phyloP scores from a whole-genome alignment of 2,329 filamentous ascomycete species.

The Neonectria hederae region DNA sequence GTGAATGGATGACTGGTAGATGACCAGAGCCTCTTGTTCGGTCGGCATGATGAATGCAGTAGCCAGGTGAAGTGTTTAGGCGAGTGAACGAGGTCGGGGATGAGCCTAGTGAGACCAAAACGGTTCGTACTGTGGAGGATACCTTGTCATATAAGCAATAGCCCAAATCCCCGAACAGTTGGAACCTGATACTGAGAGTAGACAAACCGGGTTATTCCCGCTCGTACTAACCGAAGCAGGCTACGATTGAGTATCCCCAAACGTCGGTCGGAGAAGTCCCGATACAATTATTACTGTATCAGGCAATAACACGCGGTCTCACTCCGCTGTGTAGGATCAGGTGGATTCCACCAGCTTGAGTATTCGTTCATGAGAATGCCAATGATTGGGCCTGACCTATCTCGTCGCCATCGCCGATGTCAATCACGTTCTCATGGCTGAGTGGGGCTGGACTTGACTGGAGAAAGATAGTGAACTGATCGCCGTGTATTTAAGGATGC shows the following conservation, averaged over 20 bases:
- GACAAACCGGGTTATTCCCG: slow-evolving; percentile 8
- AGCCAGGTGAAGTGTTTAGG: not conserved
- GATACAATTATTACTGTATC: slow-evolving; percentile 6
- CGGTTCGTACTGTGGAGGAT: not conserved
- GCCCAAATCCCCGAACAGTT: not conserved
- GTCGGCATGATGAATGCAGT: slow-evolving; percentile 43
- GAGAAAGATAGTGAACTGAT: slow-evolving; percentile 1
- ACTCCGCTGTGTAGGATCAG: not conserved
- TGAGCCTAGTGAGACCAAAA: not conserved
- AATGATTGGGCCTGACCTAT: slow-evolving; percentile 6
- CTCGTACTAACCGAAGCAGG: not conserved
- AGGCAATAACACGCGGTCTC: not conserved
- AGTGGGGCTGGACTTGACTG: slow-evolving; percentile 7
- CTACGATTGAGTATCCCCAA: not conserved
- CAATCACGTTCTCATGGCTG: slow-evolving; percentile 5
- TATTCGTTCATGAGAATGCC: not conserved
- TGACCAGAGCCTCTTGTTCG: slow-evolving; percentile 48
- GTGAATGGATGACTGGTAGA: slow-evolving; percentile 50
- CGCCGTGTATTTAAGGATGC: not conserved
- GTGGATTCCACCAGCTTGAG: not conserved
- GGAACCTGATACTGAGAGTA: not conserved
- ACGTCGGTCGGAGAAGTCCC: not conserved
- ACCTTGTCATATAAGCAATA: not conserved
- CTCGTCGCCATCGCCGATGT: slow-evolving; percentile 9
- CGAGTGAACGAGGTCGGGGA: not conserved